Evolutionary conservation across 306 rosid genomes (phyloP), one percentile per base, ranked within the genome.

Genomic region (Biancaea sappan): DNA sequence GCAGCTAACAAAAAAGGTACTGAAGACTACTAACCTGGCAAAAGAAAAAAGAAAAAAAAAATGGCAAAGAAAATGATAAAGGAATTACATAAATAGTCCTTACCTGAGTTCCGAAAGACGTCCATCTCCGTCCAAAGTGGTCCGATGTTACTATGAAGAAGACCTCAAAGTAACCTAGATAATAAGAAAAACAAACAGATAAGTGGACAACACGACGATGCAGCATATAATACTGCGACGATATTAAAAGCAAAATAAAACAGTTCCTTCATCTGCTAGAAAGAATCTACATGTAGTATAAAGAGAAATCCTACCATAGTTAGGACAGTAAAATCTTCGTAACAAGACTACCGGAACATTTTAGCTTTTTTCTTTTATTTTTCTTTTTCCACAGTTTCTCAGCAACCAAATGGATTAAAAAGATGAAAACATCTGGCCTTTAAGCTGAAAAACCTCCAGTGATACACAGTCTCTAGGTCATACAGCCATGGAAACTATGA

Each of bases 361-460:
- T 21, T 0, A 24, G 8, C 2, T 24, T 9, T 9, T 54, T 43
- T 14, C 29, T 37, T 10, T 24, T 24, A 6, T 14, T 63, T 15
- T 63, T 12, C 29, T 64, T 59, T 65, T 51, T 35, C 53, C 31
- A 35, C 62, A 54, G 76, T 53, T 73, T 77, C 79, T 74, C 81
- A 9, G 69, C 77, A 47, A 72, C 37, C 85, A 77, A 80, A 74
- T 82, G 65, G 62, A 72, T 18, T 18, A 10, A 4, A 40, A 0
- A 64, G 38, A 28, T 32, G 22, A 32, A 34, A 44, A 22, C 24
- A 1, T 11, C 64, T 21, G 28, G 12, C 68, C 25, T 44, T 52
- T 24, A 43, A 58, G 35, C 34, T n/a, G 46, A 31, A 13, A 38
- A n/a, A 32, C 32, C 19, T 19, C 13, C 15, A 37, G 59, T 16